These are phyloP conservation scores for Podaxis sp. DNA, from an alignment of 768 basidiomycete genomes.

Conservation along the genomic window DNA sequence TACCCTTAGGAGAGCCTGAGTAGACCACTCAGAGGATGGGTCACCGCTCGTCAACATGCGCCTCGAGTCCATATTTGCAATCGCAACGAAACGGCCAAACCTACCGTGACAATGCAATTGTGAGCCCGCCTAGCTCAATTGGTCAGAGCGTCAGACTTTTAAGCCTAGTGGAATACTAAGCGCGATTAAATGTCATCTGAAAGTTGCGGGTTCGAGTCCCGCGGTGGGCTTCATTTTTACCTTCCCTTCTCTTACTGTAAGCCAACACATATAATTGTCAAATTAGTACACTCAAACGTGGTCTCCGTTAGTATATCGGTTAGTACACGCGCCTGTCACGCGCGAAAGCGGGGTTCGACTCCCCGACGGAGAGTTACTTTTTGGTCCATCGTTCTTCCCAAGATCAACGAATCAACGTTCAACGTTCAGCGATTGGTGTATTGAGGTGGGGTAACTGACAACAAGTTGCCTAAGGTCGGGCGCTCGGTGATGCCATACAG, in stretches of 20 bases:
- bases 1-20: too few relatives aligned
- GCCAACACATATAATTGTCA: too few relatives aligned
- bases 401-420: not conserved
- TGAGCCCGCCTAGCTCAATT: constrained; percentile 9
- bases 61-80: not conserved
- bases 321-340: constrained; percentile 20
- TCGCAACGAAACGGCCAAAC: not conserved
- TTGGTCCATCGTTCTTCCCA: not conserved
- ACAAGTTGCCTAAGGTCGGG: too few relatives aligned
- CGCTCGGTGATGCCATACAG: too few relatives aligned
- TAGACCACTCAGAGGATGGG: too few relatives aligned
- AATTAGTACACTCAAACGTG: fast-evolving
- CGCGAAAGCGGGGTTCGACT: constrained; percentile 20
- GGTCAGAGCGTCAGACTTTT: constrained; percentile 14
- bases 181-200: not conserved
- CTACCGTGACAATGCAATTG: not conserved
- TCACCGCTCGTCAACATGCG: not conserved
- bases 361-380: constrained; percentile 12
- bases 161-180: not conserved
- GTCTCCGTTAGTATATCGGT: constrained; percentile 19
- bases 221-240: constrained; percentile 3
- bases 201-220: constrained; percentile 11
- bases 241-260: not conserved
- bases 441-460: not conserved
- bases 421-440: not conserved